Conservation (phyloP, 768 basidiomycete species). For the Leucocoprinus leucothites region DNA sequence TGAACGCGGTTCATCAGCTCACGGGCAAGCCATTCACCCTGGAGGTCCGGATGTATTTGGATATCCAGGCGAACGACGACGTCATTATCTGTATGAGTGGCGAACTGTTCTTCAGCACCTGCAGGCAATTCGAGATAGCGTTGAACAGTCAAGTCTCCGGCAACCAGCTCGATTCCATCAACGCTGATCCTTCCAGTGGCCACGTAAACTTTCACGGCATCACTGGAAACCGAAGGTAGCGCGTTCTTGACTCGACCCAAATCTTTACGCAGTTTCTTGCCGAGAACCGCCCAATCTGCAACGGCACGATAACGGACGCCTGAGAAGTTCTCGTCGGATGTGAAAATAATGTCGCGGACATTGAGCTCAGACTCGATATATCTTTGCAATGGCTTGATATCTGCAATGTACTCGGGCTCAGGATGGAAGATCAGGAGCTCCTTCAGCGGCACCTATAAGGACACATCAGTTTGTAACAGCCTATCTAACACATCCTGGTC, state of each 20-base stretch:
- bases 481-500: conserved; percentile 11
- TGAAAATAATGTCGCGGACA: conserved; percentile 86
- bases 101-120: conserved; percentile 57
- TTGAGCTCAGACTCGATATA: conserved; percentile 97
- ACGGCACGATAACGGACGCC: conserved; percentile 89
- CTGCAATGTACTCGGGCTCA: conserved; percentile 76
- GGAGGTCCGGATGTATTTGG: conserved; percentile 81
- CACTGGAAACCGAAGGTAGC: conserved; percentile 77
- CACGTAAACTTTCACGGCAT: conserved; percentile 76
- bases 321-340: conserved; percentile 79
- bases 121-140: conserved; percentile 84
- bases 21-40: conserved; percentile 84
- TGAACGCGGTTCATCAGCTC: conserved; percentile 93
- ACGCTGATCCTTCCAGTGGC: conserved; percentile 75
- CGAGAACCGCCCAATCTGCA: conserved; percentile 94
- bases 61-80: conserved; percentile 93
- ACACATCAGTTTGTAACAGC: conserved; percentile 6
- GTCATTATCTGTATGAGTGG: conserved; percentile 89
- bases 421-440: conserved; percentile 95
- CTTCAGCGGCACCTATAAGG: conserved; percentile 77
- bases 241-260: conserved; percentile 85
- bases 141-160: conserved; percentile 89
- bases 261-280: conserved; percentile 91
- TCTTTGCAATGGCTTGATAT: conserved; percentile 77
- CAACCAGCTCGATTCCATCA: conserved; percentile 84